Conservation (phyloP, 352 stramenopile species). For the Phytophthora constricta region DNA sequence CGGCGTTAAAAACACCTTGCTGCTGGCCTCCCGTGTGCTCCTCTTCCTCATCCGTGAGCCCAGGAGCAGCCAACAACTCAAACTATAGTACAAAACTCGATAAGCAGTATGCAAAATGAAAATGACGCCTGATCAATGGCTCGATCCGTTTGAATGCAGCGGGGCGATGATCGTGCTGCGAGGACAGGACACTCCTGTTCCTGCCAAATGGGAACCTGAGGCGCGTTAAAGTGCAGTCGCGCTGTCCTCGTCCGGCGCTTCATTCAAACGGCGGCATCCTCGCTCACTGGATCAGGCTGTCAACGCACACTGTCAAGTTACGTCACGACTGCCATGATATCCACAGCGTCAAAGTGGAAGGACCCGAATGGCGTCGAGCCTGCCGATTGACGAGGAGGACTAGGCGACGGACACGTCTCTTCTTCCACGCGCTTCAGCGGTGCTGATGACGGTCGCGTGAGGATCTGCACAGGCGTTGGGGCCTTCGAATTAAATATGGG, state of each 20-base stretch:
- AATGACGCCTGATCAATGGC: constrained; percentile 41
- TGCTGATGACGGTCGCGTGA: constrained; percentile 46
- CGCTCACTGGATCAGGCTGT: constrained; percentile 32
- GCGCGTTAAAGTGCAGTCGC: constrained; percentile 21
- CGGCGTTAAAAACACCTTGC: constrained; percentile 91
- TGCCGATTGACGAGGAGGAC: constrained; percentile 45
- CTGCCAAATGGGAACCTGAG: constrained; percentile 37
- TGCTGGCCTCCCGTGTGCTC: constrained; percentile 31
- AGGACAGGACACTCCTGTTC: constrained; percentile 23
- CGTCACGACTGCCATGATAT: constrained; percentile 91
- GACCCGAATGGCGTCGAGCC: constrained; percentile 52
- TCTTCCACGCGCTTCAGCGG: constrained; percentile 63
- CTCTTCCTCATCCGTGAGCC: constrained; percentile 8
- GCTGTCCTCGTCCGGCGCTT: constrained; percentile 15
- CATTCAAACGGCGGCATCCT: constrained; percentile 11
- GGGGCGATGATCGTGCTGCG: constrained; percentile 9
- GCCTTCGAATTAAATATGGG: constrained; percentile 64
- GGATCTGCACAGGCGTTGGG: constrained; percentile 52
- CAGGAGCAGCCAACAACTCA: constrained; percentile 26
- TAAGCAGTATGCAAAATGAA: constrained; percentile 51
- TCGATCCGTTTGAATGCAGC: constrained; percentile 17
- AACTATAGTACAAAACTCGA: constrained; percentile 78
- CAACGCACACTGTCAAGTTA: constrained; percentile 44
- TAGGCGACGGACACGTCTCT: constrained; percentile 45
- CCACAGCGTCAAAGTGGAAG: constrained; percentile 84